Percentiles rank a stretch among this genome's conserved stretches.
phyloP scores from a whole-genome alignment of 148 eudicot species.

The Rhododendron kiyosumense region DNA sequence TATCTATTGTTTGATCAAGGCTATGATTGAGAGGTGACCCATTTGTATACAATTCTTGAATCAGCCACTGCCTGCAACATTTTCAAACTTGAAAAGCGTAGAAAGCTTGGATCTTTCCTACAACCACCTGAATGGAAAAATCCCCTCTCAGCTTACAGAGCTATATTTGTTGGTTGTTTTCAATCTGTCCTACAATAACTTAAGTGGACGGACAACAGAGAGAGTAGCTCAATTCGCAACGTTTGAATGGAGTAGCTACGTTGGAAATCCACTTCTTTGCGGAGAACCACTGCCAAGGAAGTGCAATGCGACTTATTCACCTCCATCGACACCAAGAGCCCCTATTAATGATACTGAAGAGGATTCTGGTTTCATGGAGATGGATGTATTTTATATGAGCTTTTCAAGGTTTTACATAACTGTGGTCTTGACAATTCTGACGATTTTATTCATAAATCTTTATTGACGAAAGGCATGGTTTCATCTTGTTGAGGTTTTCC shows the following conservation, averaged over 20 bases:
- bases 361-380: neutral
- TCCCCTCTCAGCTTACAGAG: neutral
- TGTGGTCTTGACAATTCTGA: neutral
- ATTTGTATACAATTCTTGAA: too few species aligned
- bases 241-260: neutral
- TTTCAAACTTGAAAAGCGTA: neutral
- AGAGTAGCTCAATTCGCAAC: neutral
- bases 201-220: neutral
- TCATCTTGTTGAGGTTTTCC: neutral
- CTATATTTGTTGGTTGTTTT: neutral
- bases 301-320: neutral
- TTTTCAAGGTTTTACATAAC: neutral
- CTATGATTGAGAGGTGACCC: too few species aligned
- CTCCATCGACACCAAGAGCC: neutral
- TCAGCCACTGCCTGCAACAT: too few species aligned
- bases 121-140: neutral
- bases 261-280: conserved; percentile 1
- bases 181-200: neutral
- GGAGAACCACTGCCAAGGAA: neutral
- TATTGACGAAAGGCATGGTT: neutral
- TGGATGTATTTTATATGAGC: neutral
- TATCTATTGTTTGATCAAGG: too few species aligned
- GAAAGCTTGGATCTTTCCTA: neutral
- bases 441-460: neutral
- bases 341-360: neutral